These are phyloP conservation scores for Suhomyces kilbournensis DNA, from an alignment of 805 yeast species.

Conservation along the genomic window DNA sequence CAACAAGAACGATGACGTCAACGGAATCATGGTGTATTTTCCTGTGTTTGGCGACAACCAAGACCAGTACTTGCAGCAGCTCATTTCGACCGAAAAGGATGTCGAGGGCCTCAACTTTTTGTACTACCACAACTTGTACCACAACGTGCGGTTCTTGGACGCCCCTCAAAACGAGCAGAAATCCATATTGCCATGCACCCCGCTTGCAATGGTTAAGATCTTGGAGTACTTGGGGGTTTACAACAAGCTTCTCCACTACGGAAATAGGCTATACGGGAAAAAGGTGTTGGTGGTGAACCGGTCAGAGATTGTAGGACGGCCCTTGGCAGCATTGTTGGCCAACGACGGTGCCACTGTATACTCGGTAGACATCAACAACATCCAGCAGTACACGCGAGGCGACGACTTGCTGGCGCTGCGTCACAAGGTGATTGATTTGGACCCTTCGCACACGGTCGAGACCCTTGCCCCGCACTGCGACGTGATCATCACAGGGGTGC, in stretches of 20 bases:
- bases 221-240: slow-evolving; percentile 87
- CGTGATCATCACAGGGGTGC: slow-evolving; percentile 95
- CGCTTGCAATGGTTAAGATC: slow-evolving; percentile 90
- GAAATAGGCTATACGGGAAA: slow-evolving; percentile 90
- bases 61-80: slow-evolving; percentile 93
- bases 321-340: slow-evolving; percentile 91
- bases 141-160: slow-evolving; percentile 84
- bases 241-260: slow-evolving; percentile 77
- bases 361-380: slow-evolving; percentile 82
- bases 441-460: slow-evolving; percentile 52
- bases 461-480: slow-evolving; percentile 74
- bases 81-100: slow-evolving; percentile 86
- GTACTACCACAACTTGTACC: slow-evolving; percentile 92
- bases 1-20: slow-evolving; percentile 67
- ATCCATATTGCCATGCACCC: slow-evolving; percentile 94
- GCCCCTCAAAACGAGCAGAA: slow-evolving; percentile 61
- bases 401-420: slow-evolving; percentile 78
- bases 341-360: slow-evolving; percentile 97
- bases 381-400: slow-evolving; percentile 92
- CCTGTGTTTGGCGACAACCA: slow-evolving; percentile 95
- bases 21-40: slow-evolving; percentile 96
- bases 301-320: slow-evolving; percentile 96
- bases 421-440: slow-evolving; percentile 65
- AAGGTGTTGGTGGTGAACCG: slow-evolving; percentile 88
- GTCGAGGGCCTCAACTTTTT: slow-evolving; percentile 93